Evolutionary conservation across 2,329 filamentous ascomycete genomes (phyloP).

Genomic region (Helotiales sp.): DNA sequence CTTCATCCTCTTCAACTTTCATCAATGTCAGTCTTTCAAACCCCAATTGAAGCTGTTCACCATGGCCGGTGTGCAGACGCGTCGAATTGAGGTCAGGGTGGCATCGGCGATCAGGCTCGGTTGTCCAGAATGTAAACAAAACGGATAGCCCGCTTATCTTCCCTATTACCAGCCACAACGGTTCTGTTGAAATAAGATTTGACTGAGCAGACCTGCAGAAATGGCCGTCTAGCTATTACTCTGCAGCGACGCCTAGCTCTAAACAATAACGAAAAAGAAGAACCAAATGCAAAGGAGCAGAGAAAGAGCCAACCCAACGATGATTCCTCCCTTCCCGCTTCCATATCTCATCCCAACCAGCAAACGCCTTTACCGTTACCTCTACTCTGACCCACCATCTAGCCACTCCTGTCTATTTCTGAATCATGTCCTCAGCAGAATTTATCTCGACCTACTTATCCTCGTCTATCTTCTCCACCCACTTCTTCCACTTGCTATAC

Average conservation of each 20-base stretch:
- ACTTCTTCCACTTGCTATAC: conserved; percentile 80
- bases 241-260: not conserved
- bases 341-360: not conserved
- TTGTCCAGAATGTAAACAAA: not conserved
- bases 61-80: too few relatives aligned
- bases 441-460: too few relatives aligned
- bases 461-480: conserved; percentile 52
- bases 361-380: not conserved
- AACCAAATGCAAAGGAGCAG: not conserved
- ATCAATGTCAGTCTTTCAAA: too few relatives aligned
- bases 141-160: not conserved
- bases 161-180: not conserved
- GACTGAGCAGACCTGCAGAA: not conserved
- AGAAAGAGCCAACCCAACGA: not conserved
- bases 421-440: not conserved
- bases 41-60: too few relatives aligned
- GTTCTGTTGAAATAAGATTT: not conserved
- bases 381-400: not conserved
- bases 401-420: not conserved
- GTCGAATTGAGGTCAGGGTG: too few relatives aligned
- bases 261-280: not conserved
- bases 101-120: not conserved
- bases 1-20: not conserved
- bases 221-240: not conserved
- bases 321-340: not conserved